Evolutionary conservation across 192 early-diverging fungal genomes (phyloP).

Genomic region (Coemansia sp.): DNA sequence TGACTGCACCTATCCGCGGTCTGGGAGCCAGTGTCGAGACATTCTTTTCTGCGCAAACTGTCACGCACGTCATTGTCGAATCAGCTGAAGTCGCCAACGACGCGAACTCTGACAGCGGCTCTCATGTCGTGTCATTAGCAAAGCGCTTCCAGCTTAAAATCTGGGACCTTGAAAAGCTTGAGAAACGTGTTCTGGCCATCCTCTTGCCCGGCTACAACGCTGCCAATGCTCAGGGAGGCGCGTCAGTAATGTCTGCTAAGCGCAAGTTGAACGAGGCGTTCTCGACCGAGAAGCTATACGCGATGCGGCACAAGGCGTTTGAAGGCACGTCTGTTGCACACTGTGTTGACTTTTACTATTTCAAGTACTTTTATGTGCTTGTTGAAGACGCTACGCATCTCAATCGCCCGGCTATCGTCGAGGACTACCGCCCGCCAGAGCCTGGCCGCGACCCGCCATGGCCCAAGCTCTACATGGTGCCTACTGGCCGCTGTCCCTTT

Average conservation of each 20-base stretch:
- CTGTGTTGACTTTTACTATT: constrained; percentile 53
- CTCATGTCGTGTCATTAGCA: constrained; percentile 39
- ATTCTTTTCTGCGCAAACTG: constrained; percentile 55
- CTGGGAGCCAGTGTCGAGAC: constrained; percentile 49
- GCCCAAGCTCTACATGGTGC: constrained; percentile 60
- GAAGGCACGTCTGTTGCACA: constrained; percentile 41
- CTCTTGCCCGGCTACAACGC: constrained; percentile 48
- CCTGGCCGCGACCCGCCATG: constrained; percentile 50
- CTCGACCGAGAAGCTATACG: constrained; percentile 43
- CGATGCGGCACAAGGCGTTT: constrained; percentile 50
- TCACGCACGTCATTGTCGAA: constrained; percentile 55
- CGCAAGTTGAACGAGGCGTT: constrained; percentile 56
- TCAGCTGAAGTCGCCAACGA: constrained; percentile 8
- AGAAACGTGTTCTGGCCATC: constrained; percentile 43
- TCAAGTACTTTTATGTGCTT: constrained; percentile 54
- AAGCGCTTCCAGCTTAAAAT: constrained; percentile 49
- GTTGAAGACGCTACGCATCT: constrained; percentile 53
- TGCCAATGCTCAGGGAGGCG: constrained; percentile 18
- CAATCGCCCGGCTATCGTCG: constrained; percentile 50
- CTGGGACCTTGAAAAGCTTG: constrained; percentile 51
- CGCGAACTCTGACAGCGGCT: constrained; percentile 25
- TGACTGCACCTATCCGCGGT: constrained; percentile 38
- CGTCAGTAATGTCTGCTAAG: constrained; percentile 47
- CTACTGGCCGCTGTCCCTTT: constrained; percentile 57
- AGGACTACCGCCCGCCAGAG: constrained; percentile 52